Conservation (phyloP, 345 rosid species). For the Brassica rapa region DNA sequence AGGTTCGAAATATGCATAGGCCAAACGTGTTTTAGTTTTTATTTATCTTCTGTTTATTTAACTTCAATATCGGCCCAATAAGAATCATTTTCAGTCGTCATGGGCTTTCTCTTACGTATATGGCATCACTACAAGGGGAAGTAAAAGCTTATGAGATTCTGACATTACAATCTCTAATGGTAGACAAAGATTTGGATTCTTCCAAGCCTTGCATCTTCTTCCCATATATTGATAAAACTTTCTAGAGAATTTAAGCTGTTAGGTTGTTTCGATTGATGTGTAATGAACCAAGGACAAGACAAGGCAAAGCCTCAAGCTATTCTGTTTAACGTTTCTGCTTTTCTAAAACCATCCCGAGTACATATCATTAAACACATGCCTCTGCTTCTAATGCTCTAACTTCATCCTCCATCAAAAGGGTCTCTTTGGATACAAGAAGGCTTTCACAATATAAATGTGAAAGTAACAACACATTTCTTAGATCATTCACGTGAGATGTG, state of each 20-base stretch:
- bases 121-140: neutral
- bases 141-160: neutral
- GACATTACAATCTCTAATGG: neutral
- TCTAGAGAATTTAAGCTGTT: neutral
- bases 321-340: neutral
- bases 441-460: neutral
- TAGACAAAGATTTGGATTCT: neutral
- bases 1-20: slow-evolving; percentile 40
- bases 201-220: neutral
- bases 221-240: neutral
- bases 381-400: neutral
- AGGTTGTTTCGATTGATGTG: neutral
- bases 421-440: neutral
- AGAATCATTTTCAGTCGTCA: neutral
- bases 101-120: neutral
- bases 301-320: neutral
- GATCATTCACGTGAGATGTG: neutral
- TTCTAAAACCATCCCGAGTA: neutral
- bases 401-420: neutral
- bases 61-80: neutral
- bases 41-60: neutral
- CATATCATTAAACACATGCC: neutral
- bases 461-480: neutral
- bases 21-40: neutral
- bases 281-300: neutral